Percentiles rank a stretch among this genome's conserved stretches.
Evolutionary conservation across 2,329 filamentous ascomycete species (phyloP).

Genomic region (Fusarium sterilihyphosum): DNA sequence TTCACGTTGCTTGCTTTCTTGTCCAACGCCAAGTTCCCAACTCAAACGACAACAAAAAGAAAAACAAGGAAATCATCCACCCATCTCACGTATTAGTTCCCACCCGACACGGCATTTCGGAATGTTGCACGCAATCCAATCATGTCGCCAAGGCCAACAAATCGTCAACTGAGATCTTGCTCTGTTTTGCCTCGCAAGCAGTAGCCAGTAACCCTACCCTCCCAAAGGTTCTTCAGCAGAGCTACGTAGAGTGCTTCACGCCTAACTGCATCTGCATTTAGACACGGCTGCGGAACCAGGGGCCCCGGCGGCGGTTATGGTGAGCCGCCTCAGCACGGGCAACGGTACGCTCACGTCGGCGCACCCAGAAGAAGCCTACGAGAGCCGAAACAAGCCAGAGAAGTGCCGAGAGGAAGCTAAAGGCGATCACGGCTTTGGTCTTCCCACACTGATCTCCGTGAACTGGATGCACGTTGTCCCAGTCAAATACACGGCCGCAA

Average conservation of each 20-base stretch:
- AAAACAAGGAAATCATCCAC: slow-evolving; percentile 33
- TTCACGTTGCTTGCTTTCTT: not conserved
- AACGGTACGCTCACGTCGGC: slow-evolving; percentile 51
- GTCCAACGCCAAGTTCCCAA: slow-evolving; percentile 15
- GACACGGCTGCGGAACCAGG: slow-evolving; percentile 57
- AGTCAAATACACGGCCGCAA: slow-evolving; percentile 69
- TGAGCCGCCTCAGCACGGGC: slow-evolving; percentile 44
- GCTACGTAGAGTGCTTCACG: not conserved
- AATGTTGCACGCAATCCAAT: slow-evolving; percentile 25
- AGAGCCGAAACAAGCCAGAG: slow-evolving; percentile 74
- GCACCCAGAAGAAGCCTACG: slow-evolving; percentile 66
- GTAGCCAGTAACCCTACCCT: not conserved
- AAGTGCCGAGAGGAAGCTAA: slow-evolving; percentile 76
- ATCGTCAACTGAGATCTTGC: not conserved
- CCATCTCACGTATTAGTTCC: slow-evolving; percentile 20
- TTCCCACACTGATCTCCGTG: slow-evolving; percentile 66
- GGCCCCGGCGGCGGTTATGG: slow-evolving; percentile 44
- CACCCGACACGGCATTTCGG: slow-evolving; percentile 5
- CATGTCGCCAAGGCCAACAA: slow-evolving; percentile 13
- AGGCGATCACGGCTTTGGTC: slow-evolving; percentile 77
- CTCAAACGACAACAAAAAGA: not conserved
- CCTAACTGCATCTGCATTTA: slow-evolving; percentile 39
- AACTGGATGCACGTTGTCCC: slow-evolving; percentile 62
- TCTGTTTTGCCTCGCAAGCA: not conserved
- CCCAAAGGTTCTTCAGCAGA: slow-evolving; percentile 15